These are phyloP conservation scores for Verruconis gallopava DNA, from an alignment of 2,329 filamentous ascomycete species.

Conservation along the genomic window DNA sequence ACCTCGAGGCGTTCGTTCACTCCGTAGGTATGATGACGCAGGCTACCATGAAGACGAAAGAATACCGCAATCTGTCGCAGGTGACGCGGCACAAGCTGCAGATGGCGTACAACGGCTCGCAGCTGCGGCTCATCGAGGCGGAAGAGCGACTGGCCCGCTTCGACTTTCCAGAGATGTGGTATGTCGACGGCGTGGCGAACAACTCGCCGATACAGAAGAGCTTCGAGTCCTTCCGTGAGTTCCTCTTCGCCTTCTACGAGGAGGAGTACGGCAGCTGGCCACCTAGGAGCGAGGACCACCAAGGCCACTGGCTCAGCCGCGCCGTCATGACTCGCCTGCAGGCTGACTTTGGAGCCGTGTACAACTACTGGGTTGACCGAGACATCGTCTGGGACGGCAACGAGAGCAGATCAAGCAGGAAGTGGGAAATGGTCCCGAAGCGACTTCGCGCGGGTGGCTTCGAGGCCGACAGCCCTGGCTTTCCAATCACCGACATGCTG, in stretches of 20 bases:
- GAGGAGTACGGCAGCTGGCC: constrained; percentile 50
- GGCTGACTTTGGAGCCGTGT: constrained; percentile 53
- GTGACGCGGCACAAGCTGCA: constrained; percentile 52
- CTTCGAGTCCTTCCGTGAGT: constrained; percentile 47
- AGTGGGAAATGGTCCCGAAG: constrained; percentile 46
- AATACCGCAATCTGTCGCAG: constrained; percentile 46
- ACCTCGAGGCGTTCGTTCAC: constrained; percentile 54
- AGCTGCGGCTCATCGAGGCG: constrained; percentile 48
- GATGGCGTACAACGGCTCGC: constrained; percentile 46
- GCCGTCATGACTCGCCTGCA: constrained; percentile 45
- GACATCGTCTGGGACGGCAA: constrained; percentile 52
- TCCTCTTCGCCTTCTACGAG: constrained; percentile 46
- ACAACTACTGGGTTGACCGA: constrained; percentile 57
- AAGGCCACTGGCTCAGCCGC: constrained; percentile 44
- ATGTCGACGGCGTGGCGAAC: constrained; percentile 19
- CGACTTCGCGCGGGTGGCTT: constrained; percentile 21
- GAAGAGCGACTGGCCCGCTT: constrained; percentile 50
- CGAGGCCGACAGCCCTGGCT: constrained; percentile 32
- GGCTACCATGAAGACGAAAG: constrained; percentile 35
- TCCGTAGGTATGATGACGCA: constrained; percentile 45
- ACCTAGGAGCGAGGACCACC: constrained; percentile 24
- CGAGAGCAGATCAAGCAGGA: constrained; percentile 47
- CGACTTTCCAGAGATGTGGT: constrained; percentile 49
- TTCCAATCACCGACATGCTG: constrained; percentile 55
- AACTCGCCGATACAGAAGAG: constrained; percentile 36